A percentile compares a stretch with the other conserved stretches of the same genome.
phyloP scores from a whole-genome alignment of 768 basidiomycete species.

The Bullera alba region DNA sequence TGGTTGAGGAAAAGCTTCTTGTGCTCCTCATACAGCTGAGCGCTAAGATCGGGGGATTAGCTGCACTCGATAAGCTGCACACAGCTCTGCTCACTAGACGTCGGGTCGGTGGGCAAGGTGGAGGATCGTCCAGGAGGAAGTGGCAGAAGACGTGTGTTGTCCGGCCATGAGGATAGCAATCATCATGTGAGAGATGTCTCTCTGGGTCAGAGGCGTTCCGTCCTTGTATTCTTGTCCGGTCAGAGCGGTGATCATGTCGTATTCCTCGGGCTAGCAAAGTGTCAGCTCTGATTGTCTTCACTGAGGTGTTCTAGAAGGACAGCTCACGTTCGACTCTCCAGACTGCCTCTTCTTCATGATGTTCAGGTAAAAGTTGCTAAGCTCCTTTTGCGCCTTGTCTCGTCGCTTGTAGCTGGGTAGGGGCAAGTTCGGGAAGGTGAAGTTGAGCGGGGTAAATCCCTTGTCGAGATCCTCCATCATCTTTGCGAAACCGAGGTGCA shows the following conservation, averaged over 20 bases:
- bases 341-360: constrained; percentile 68
- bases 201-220: constrained; percentile 69
- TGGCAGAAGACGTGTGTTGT: constrained; percentile 93
- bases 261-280: constrained; percentile 55
- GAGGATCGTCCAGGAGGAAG: constrained; percentile 80
- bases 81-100: constrained; percentile 56
- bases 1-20: constrained; percentile 68
- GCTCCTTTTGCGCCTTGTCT: constrained; percentile 82
- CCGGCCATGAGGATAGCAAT: constrained; percentile 99
- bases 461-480: constrained; percentile 84
- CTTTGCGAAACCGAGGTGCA: constrained; percentile 79
- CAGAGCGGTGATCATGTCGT: constrained; percentile 89
- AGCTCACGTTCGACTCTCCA: constrained; percentile 50
- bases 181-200: constrained; percentile 95
- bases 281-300: background rate
- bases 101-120: constrained; percentile 72
- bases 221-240: constrained; percentile 74
- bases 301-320: background rate
- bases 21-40: constrained; percentile 83
- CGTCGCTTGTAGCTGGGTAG: constrained; percentile 81
- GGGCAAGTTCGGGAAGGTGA: constrained; percentile 88
- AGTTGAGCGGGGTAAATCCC: constrained; percentile 92
- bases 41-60: constrained; percentile 48
- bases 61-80: background rate
- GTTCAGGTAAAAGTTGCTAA: constrained; percentile 85